Evolutionary conservation across 768 basidiomycete genomes (phyloP).

Genomic region (Lyophyllum semitale): DNA sequence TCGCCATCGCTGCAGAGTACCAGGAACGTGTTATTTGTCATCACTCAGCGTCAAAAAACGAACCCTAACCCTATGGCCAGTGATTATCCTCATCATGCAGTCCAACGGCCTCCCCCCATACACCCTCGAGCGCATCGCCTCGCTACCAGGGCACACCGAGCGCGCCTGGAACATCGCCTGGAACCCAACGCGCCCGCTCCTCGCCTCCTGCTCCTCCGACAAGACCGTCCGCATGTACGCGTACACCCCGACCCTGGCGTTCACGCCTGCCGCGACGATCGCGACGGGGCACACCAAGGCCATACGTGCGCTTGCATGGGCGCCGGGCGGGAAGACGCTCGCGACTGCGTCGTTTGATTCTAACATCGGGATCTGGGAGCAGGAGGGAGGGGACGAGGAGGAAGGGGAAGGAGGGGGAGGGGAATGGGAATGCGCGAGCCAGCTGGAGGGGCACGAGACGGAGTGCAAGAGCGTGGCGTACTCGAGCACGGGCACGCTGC

Average conservation of each 20-base stretch:
- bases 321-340: conserved; percentile 82
- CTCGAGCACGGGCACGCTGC: conserved; percentile 70
- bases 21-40: background rate
- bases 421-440: conserved; percentile 88
- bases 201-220: conserved; percentile 95
- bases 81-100: no score
- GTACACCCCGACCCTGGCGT: conserved; percentile 48
- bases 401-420: conserved; percentile 34
- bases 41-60: background rate
- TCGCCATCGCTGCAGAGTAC: background rate
- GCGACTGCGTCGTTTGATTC: conserved; percentile 95
- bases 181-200: conserved; percentile 78
- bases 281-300: conserved; percentile 87
- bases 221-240: conserved; percentile 86
- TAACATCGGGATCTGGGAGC: conserved; percentile 90
- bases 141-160: conserved; percentile 71
- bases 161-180: conserved; percentile 88
- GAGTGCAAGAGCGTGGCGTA: conserved; percentile 94
- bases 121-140: conserved; percentile 31
- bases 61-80: conserved; percentile 17
- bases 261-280: conserved; percentile 65
- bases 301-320: conserved; percentile 85
- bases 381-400: conserved; percentile 45
- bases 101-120: conserved; percentile 14
- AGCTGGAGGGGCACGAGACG: conserved; percentile 92